Evolutionary conservation across 257 asterid genomes (phyloP), one percentile per base, ranked within the genome.

Genomic region (Solanum rostratum): DNA sequence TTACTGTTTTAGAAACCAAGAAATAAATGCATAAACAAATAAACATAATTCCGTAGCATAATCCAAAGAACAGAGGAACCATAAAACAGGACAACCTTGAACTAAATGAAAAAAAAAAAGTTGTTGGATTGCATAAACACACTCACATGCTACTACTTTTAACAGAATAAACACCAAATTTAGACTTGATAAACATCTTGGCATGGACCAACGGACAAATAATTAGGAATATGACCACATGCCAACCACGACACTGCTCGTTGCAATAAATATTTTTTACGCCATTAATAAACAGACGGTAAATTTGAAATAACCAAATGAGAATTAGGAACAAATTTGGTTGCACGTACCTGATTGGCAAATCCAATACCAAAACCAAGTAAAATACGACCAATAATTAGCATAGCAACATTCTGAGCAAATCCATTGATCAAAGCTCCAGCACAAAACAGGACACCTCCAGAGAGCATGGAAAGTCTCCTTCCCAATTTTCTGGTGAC

Each of bases 281-380:
- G 2, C 4, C 1, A 20, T 12, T 0, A 1, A 4, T 14, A 24
- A 1, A 74, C 20, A 22, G 2, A 43, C 45, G 1, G 14, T 74
- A 43, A 45, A 73, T 52, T 13, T 11, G 24, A 39, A 55, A 24
- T 22, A 50, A 79, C 18, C 16, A 33, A 18, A 71, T 8, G 4
- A 1, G 12, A n/a, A 39, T 11, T 80, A 63, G 20, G 8, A 27
- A 27, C 6, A 80, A 43, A n/a, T 11, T 3, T 39, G 10, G 10
- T 18, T 14, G 49, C 55, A 33, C 10, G 15, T 85, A 92, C 98
- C 97, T 95, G 98, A 90, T 93, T 94, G 63, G 98, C 97, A 16
- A 95, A 95, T 19, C 99, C 99, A 43, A 95, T 91, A 50, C 99
- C 99, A 12, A 91, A 91, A 81, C 99, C 99, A 8, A 95, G 95